Evolutionary conservation across 2,329 filamentous ascomycete genomes (phyloP).

Genomic region (Ascochyta koolunga): DNA sequence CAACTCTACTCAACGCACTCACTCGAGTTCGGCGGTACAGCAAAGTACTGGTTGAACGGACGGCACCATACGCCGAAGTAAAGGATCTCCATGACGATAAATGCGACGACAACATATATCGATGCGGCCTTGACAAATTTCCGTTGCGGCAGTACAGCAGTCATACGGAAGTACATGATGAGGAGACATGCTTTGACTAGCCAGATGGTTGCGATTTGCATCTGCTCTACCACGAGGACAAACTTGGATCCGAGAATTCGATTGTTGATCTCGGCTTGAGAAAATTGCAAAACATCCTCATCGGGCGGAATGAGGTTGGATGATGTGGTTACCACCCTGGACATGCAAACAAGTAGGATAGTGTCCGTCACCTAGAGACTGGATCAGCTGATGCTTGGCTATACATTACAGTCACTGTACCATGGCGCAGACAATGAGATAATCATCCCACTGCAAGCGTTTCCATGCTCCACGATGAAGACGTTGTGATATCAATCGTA

Average conservation of each 20-base stretch:
- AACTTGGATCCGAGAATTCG: conserved; percentile 62
- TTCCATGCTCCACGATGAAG: conserved; percentile 42
- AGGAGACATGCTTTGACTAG: conserved; percentile 60
- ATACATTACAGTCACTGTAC: conserved; percentile 20
- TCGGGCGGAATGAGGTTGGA: conserved; percentile 46
- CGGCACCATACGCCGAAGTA: conserved; percentile 63
- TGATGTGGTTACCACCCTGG: conserved; percentile 37
- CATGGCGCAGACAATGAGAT: conserved; percentile 44
- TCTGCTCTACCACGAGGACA: conserved; percentile 60
- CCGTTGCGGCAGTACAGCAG: conserved; percentile 44
- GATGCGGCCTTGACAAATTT: conserved; percentile 51
- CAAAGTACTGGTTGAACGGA: conserved; percentile 60
- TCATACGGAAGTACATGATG: conserved; percentile 60
- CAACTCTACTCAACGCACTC: background rate
- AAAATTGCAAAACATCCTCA: conserved; percentile 39
- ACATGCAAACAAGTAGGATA: conserved; percentile 41
- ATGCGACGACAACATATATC: conserved; percentile 54
- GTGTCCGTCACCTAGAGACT: conserved; percentile 38
- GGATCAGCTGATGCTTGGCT: conserved; percentile 7
- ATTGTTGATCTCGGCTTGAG: conserved; percentile 46
- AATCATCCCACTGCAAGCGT: conserved; percentile 44
- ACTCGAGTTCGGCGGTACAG: conserved; percentile 51
- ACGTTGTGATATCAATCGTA: conserved; percentile 37
- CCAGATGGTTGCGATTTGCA: conserved; percentile 59
- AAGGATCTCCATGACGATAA: conserved; percentile 55